Conservation (phyloP, 768 basidiomycete genomes). For the Lentinula sp. region DNA sequence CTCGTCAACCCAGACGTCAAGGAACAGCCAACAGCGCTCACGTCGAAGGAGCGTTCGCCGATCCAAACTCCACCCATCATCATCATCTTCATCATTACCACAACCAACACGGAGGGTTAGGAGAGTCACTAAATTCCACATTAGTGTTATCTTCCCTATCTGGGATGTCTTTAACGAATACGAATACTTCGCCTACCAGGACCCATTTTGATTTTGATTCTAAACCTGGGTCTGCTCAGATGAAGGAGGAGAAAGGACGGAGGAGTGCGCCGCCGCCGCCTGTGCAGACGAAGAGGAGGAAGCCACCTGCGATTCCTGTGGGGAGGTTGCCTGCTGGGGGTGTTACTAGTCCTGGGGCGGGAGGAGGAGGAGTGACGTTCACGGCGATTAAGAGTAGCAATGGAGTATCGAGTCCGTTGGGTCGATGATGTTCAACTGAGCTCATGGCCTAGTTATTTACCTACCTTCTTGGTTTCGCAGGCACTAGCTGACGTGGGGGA, state of each 20-base stretch:
- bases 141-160: slow-evolving; percentile 6
- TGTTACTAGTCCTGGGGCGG: background rate
- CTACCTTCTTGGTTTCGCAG: too few relatives aligned
- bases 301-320: slow-evolving; percentile 65
- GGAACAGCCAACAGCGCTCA: slow-evolving; percentile 19
- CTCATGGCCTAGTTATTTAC: too few relatives aligned
- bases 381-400: slow-evolving; percentile 45
- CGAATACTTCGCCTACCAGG: slow-evolving; percentile 1
- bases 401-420: background rate
- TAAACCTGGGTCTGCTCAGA: slow-evolving; percentile 11
- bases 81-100: slow-evolving; percentile 8
- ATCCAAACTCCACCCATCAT: slow-evolving; percentile 10
- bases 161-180: background rate
- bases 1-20: slow-evolving; percentile 15
- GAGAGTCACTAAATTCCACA: slow-evolving; percentile 7
- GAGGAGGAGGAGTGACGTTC: slow-evolving; percentile 42
- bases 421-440: background rate
- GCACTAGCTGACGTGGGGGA: too few relatives aligned
- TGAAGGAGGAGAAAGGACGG: slow-evolving; percentile 19
- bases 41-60: slow-evolving; percentile 15
- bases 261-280: slow-evolving; percentile 50
- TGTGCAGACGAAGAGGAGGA: slow-evolving; percentile 61
- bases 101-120: slow-evolving; percentile 1
- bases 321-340: slow-evolving; percentile 22
- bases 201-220: slow-evolving; percentile 15